phyloP scores from a whole-genome alignment of 331 rosid species.

The Pyracantha coccinea region DNA sequence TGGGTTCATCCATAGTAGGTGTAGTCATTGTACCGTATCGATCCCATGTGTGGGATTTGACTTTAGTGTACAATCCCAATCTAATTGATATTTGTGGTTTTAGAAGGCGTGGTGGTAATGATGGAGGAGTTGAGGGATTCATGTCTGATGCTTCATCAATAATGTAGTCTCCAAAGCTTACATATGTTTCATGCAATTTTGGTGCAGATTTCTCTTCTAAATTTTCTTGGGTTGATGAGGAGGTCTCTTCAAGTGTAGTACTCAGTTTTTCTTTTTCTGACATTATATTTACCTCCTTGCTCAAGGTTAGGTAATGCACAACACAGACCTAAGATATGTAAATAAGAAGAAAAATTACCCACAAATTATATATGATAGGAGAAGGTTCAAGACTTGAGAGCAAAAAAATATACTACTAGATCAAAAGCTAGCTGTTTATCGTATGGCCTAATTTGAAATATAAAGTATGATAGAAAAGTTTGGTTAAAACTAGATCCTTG shows the following conservation, averaged over 20 bases:
- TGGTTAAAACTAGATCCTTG: too few relatives aligned
- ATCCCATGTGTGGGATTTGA: background rate
- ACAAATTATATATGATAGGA: too few relatives aligned
- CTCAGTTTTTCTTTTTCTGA: background rate
- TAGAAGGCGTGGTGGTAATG: background rate
- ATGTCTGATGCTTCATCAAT: background rate
- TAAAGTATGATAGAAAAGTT: too few relatives aligned
- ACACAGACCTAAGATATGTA: background rate
- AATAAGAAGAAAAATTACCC: background rate
- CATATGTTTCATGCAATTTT: background rate
- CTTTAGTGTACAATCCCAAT: background rate
- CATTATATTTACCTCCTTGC: background rate
- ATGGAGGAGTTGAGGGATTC: background rate
- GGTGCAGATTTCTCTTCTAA: background rate
- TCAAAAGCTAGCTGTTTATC: too few relatives aligned
- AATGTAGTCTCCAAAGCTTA: background rate
- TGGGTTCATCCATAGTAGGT: background rate
- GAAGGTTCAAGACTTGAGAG: too few relatives aligned
- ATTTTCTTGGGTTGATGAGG: background rate
- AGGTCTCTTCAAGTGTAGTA: background rate
- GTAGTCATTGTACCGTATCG: background rate
- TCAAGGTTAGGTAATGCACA: background rate
- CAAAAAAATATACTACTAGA: too few relatives aligned
- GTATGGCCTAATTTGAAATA: too few relatives aligned
- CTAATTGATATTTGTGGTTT: background rate